Percentiles rank a stretch among this genome's conserved stretches.
These are phyloP conservation scores for Wickerhamomyces sydowiorum DNA, from an alignment of 805 yeast genomes.

Conservation along the genomic window DNA sequence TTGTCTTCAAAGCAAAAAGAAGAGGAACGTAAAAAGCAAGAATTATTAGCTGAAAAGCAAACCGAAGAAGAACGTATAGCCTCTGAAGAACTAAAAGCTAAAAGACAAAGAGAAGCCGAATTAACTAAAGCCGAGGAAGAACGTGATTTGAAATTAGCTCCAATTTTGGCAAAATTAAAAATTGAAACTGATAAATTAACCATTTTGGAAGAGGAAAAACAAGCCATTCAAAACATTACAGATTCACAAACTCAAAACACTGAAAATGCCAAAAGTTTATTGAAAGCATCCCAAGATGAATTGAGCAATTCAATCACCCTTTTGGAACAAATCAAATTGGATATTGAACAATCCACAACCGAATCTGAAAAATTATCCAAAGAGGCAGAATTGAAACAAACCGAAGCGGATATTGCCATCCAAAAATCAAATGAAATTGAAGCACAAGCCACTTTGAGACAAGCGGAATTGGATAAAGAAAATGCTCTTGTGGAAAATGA, in stretches of 20 bases:
- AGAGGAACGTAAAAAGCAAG: slow-evolving; percentile 25
- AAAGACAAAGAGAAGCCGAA: slow-evolving; percentile 40
- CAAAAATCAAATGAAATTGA: slow-evolving; percentile 32
- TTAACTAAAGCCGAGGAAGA: slow-evolving; percentile 38
- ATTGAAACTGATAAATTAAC: slow-evolving; percentile 43
- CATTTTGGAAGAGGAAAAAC: slow-evolving; percentile 45
- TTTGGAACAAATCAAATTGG: slow-evolving; percentile 27
- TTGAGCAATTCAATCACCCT: slow-evolving; percentile 30
- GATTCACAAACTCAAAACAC: slow-evolving; percentile 39
- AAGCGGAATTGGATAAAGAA: slow-evolving; percentile 31
- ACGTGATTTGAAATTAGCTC: slow-evolving; percentile 48
- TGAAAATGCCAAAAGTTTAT: slow-evolving; percentile 34
- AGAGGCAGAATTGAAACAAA: slow-evolving; percentile 25
- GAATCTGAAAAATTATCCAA: slow-evolving; percentile 27
- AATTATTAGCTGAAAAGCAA: slow-evolving; percentile 26
- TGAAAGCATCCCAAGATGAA: slow-evolving; percentile 38
- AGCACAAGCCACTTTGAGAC: slow-evolving; percentile 30
- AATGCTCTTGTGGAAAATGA: slow-evolving; percentile 32
- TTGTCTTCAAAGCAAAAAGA: slow-evolving; percentile 27
- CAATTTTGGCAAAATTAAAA: slow-evolving; percentile 46
- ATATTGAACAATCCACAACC: slow-evolving; percentile 23
- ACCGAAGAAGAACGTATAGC: slow-evolving; percentile 17
- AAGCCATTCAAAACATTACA: slow-evolving; percentile 38
- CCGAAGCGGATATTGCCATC: slow-evolving; percentile 26
- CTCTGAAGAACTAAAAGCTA: slow-evolving; percentile 30